phyloP scores from a whole-genome alignment of 345 rosid species.

The Salix brachista region DNA sequence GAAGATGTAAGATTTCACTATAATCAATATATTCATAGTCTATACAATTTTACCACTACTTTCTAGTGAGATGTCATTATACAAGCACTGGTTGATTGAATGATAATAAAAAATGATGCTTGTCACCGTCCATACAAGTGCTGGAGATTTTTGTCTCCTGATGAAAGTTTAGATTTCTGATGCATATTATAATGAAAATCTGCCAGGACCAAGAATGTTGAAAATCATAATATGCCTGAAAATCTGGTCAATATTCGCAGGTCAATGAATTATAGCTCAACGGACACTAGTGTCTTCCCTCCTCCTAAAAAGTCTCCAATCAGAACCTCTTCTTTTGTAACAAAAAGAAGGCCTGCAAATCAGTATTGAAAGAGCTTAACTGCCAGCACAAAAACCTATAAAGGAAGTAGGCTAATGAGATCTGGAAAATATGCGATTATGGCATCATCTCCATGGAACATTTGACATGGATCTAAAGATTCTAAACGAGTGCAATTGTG shows the following conservation, averaged over 20 bases:
- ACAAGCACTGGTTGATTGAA: background rate
- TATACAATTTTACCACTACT: background rate
- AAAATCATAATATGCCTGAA: background rate
- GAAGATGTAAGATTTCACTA: slow-evolving; percentile 63
- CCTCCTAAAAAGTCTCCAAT: no score
- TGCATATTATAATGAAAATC: background rate
- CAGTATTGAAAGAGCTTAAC: no score
- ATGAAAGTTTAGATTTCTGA: background rate
- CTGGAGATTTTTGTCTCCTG: background rate
- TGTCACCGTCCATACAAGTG: background rate
- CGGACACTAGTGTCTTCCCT: no score
- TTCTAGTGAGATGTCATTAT: background rate
- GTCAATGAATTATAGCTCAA: no score
- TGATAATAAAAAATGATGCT: background rate
- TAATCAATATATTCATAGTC: background rate
- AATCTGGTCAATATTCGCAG: background rate
- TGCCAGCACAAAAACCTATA: no score
- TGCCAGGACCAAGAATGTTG: background rate
- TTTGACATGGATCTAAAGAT: background rate
- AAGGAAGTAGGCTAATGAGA: no score
- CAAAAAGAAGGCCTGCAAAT: background rate
- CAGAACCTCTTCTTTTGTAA: no score
- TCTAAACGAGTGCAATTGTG: background rate
- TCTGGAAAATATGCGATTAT: background rate
- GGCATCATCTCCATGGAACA: background rate